Percentiles rank a stretch among this genome's conserved stretches.
phyloP scores from a whole-genome alignment of 345 rosid species.

The Brassica nigra region DNA sequence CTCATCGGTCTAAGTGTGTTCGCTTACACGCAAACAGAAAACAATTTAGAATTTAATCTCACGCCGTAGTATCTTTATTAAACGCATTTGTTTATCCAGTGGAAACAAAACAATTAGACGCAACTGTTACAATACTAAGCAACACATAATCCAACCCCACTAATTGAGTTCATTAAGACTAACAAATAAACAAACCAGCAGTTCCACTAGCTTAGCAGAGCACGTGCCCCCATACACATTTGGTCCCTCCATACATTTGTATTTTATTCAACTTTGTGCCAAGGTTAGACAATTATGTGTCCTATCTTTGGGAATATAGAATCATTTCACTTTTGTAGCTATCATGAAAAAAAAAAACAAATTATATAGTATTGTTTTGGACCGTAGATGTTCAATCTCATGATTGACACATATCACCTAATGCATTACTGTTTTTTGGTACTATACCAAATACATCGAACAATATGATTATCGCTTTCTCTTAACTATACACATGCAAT shows the following conservation, averaged over 20 bases:
- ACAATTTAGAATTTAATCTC: too few species aligned
- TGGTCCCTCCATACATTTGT: background rate
- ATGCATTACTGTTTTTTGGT: conserved; percentile 13
- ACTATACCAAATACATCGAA: conserved; percentile 22
- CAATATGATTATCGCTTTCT: background rate
- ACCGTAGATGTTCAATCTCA: background rate
- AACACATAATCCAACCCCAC: background rate
- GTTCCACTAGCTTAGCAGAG: background rate
- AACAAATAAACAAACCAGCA: background rate
- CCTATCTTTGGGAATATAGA: background rate
- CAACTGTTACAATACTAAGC: background rate
- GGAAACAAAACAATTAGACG: background rate
- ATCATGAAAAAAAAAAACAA: background rate
- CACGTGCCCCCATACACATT: background rate
- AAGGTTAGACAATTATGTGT: background rate
- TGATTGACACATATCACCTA: conserved; percentile 21
- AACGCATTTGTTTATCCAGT: background rate
- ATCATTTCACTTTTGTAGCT: background rate
- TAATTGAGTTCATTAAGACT: background rate
- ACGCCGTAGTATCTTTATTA: too few species aligned
- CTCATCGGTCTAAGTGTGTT: too few species aligned
- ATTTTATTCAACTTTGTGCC: background rate
- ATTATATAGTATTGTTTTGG: conserved; percentile 1
- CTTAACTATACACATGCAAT: background rate
- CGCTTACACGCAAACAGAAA: too few species aligned